These are phyloP conservation scores for Leishmania lainsoni DNA, from an alignment of 208 protist genomes.

Conservation along the genomic window DNA sequence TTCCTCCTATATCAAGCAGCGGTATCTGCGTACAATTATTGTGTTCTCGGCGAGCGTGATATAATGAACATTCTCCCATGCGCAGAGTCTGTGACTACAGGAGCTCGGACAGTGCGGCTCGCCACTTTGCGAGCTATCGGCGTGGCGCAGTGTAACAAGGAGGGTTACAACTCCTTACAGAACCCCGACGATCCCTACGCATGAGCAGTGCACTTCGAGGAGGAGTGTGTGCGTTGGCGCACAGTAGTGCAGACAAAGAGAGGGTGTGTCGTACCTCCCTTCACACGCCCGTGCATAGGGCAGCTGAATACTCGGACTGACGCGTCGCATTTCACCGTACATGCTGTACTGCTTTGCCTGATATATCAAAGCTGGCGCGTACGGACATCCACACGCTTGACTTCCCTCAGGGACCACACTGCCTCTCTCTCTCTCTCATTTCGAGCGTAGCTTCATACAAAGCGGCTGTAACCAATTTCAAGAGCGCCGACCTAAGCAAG, in stretches of 20 bases:
- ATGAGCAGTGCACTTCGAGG: background rate
- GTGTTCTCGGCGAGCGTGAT: conserved; percentile 45
- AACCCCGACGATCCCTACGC: conserved; percentile 29
- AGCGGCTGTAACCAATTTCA: background rate
- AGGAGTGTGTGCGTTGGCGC: background rate
- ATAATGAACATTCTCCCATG: conserved; percentile 82
- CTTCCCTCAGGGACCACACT: background rate
- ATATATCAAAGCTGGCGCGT: background rate
- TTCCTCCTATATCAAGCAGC: conserved; percentile 48
- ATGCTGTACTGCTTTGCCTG: background rate
- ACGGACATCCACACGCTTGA: background rate
- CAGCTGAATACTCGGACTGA: background rate
- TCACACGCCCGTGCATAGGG: background rate
- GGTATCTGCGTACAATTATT: conserved; percentile 65
- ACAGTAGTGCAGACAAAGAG: background rate
- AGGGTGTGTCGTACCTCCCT: background rate
- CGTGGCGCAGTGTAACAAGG: background rate
- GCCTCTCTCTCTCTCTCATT: conserved; percentile 6
- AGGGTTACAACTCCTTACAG: conserved; percentile 30
- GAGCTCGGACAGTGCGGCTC: conserved; percentile 24
- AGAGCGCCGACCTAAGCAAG: background rate
- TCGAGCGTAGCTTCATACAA: background rate
- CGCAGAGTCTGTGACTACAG: conserved; percentile 39
- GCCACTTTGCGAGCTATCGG: conserved; percentile 15
- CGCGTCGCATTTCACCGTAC: background rate